Percentiles rank a stretch among this genome's conserved stretches.
phyloP scores from a whole-genome alignment of 768 basidiomycete genomes.

The Suillus lakei region DNA sequence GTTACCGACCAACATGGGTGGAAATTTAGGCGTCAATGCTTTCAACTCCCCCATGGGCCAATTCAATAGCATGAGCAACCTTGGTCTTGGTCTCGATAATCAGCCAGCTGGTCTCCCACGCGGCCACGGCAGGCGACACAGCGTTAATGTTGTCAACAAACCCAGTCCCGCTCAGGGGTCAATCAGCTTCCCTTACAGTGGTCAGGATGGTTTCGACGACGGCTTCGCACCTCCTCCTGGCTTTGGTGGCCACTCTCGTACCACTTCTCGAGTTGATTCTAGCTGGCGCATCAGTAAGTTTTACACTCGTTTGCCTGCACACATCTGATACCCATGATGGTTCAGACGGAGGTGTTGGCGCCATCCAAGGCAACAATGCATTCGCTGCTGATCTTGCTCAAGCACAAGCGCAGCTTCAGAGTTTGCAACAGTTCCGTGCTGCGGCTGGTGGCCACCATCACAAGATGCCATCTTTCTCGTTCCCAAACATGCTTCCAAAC shows the following conservation, averaged over 20 bases:
- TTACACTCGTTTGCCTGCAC: not conserved
- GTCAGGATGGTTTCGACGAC: constrained; percentile 79
- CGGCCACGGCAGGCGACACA: constrained; percentile 88
- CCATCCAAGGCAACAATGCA: constrained; percentile 60
- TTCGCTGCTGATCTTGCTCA: constrained; percentile 90
- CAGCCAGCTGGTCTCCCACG: constrained; percentile 72
- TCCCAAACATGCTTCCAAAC: constrained; percentile 97
- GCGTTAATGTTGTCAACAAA: constrained; percentile 91
- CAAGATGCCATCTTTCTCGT: constrained; percentile 97
- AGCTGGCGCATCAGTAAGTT: constrained; percentile 90
- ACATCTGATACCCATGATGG: constrained; percentile 1
- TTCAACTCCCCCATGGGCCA: constrained; percentile 59
- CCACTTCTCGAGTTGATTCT: constrained; percentile 75
- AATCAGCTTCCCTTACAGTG: constrained; percentile 53
- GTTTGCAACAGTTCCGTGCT: constrained; percentile 95
- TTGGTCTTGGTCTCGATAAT: constrained; percentile 65
- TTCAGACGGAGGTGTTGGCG: constrained; percentile 65
- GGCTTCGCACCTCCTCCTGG: constrained; percentile 67
- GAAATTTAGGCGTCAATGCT: constrained; percentile 45
- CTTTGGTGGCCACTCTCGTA: constrained; percentile 74
- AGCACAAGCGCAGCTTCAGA: constrained; percentile 95
- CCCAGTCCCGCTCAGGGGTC: constrained; percentile 50
- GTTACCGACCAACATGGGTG: constrained; percentile 60
- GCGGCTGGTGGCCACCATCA: constrained; percentile 93
- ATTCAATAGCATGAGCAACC: constrained; percentile 57